These are phyloP conservation scores for Lentinus tigrinus DNA, from an alignment of 768 basidiomycete genomes.

Conservation along the genomic window DNA sequence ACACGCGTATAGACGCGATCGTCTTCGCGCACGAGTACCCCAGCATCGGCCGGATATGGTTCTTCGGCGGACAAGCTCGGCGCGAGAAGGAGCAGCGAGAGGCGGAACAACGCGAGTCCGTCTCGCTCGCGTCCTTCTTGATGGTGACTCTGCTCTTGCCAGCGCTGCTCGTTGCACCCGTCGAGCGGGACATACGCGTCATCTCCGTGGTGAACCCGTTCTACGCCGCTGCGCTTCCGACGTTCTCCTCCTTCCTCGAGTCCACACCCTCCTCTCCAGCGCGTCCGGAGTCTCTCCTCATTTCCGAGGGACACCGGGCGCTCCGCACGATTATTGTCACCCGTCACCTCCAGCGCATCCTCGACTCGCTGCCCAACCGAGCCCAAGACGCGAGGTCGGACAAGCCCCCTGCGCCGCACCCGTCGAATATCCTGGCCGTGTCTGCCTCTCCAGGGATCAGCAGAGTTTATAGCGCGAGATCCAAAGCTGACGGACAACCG, in stretches of 20 bases:
- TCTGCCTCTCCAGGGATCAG: conserved; percentile 77
- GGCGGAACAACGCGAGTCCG: conserved; percentile 42
- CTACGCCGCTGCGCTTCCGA: conserved; percentile 74
- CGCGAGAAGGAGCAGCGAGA: conserved; percentile 14
- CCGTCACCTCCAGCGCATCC: conserved; percentile 78
- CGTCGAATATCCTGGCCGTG: conserved; percentile 74
- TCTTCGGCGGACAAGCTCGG: conserved; percentile 31
- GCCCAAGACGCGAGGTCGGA: conserved; percentile 26
- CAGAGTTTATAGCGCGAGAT: too few relatives aligned
- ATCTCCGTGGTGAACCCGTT: conserved; percentile 86
- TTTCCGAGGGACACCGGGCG: conserved; percentile 64
- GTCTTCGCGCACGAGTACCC: conserved; percentile 78
- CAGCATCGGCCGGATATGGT: conserved; percentile 48
- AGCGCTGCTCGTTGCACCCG: conserved; percentile 73
- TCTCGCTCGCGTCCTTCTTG: conserved; percentile 72
- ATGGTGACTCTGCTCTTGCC: conserved; percentile 80
- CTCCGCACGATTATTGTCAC: conserved; percentile 63
- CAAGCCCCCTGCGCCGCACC: conserved; percentile 36
- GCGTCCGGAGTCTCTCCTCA: conserved; percentile 32
- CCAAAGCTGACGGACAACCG: too few relatives aligned
- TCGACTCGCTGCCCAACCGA: conserved; percentile 74
- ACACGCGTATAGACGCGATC: conserved; percentile 74
- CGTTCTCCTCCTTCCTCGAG: conserved; percentile 31
- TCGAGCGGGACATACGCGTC: conserved; percentile 90
- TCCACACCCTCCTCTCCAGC: conserved; percentile 25